These are phyloP conservation scores for Maudiozyma serrabonitensis DNA, from an alignment of 805 yeast species.

Conservation along the genomic window DNA sequence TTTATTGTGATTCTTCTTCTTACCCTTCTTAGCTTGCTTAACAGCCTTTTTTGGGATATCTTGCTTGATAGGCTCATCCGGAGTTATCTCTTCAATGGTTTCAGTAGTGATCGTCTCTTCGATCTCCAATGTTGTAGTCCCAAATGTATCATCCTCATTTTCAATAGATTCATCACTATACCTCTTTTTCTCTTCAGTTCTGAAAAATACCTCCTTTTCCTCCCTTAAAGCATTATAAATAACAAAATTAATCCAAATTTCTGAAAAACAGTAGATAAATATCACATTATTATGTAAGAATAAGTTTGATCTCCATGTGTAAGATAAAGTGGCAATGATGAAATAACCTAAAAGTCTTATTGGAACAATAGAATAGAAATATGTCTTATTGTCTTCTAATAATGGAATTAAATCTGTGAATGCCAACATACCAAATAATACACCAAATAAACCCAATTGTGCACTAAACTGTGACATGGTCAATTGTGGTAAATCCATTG, in stretches of 20 bases:
- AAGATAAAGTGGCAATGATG: slow-evolving; percentile 39
- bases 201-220: slow-evolving; percentile 44
- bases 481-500: slow-evolving; percentile 42
- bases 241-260: slow-evolving; percentile 61
- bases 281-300: slow-evolving; percentile 52
- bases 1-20: background rate
- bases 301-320: slow-evolving; percentile 34
- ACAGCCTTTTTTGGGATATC: background rate
- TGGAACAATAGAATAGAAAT: slow-evolving; percentile 55
- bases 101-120: slow-evolving; percentile 1
- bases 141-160: slow-evolving; percentile 3
- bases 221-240: slow-evolving; percentile 54
- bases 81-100: background rate
- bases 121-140: slow-evolving; percentile 1
- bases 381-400: slow-evolving; percentile 33
- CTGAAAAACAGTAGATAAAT: slow-evolving; percentile 50
- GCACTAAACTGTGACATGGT: slow-evolving; percentile 31
- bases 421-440: slow-evolving; percentile 37
- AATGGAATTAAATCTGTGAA: slow-evolving; percentile 52
- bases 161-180: slow-evolving; percentile 3
- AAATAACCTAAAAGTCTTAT: slow-evolving; percentile 44
- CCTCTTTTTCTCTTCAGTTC: slow-evolving; percentile 13
- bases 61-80: background rate
- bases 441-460: slow-evolving; percentile 40
- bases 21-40: background rate